Percentiles rank a stretch among this genome's conserved stretches.
phyloP scores from a whole-genome alignment of 2,329 filamentous ascomycete species.

The Fonsecaea multimorphosa region DNA sequence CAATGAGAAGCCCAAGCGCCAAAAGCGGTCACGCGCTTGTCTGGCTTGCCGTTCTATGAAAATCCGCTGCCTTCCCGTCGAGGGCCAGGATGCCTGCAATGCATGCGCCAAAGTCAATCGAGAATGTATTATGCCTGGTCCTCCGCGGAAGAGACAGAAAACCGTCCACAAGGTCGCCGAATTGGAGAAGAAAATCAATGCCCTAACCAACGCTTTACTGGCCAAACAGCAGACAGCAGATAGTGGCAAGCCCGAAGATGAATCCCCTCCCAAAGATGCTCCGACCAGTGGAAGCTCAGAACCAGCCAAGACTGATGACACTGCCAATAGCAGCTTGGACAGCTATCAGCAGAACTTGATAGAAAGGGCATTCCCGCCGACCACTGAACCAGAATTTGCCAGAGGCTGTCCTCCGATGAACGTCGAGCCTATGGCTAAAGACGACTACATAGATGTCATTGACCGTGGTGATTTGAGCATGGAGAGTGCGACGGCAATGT shows the following conservation, averaged over 20 bases:
- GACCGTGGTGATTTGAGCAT: conserved; percentile 58
- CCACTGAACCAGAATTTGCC: conserved; percentile 15
- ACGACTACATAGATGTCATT: conserved; percentile 54
- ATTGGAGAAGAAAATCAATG: conserved; percentile 90
- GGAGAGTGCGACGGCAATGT: conserved; percentile 59
- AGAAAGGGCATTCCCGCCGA: conserved; percentile 5
- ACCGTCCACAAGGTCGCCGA: conserved; percentile 90
- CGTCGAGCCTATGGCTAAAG: conserved; percentile 18
- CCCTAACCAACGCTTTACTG: conserved; percentile 78
- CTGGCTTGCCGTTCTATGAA: conserved; percentile 40
- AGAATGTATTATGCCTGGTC: conserved; percentile 76
- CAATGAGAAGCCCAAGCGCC: conserved; percentile 36
- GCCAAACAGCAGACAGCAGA: conserved; percentile 50
- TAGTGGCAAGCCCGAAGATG: conserved; percentile 16
- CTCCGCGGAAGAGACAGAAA: conserved; percentile 79
- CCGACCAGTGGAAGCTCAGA: conserved; percentile 24
- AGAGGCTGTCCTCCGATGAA: conserved; percentile 5
- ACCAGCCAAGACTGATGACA: conserved; percentile 36
- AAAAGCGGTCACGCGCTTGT: conserved; percentile 37
- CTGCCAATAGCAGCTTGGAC: conserved; percentile 20
- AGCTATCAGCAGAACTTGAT: conserved; percentile 19
- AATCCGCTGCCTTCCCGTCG: conserved; percentile 39
- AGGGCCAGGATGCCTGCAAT: conserved; percentile 59
- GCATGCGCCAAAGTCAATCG: conserved; percentile 82
- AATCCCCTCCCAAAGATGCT: conserved; percentile 29